These are phyloP conservation scores for Fusarium bactridioides DNA, from an alignment of 2,329 filamentous ascomycete genomes.

Conservation along the genomic window DNA sequence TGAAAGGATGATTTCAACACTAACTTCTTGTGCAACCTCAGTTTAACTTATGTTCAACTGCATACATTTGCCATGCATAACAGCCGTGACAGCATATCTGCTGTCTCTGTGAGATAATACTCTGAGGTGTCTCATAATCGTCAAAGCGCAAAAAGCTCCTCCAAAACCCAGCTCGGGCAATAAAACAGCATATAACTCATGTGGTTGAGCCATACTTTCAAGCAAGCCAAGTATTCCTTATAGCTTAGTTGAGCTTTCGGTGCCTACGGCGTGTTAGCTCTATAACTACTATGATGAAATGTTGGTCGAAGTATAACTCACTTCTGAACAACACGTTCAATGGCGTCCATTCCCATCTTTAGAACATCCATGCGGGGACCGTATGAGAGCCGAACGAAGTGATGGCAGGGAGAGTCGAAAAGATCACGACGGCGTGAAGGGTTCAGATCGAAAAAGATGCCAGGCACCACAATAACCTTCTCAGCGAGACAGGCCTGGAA, in stretches of 20 bases:
- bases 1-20: conserved; percentile 1
- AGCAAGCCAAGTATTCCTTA: neutral
- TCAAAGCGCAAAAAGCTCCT: neutral
- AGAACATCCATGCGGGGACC: conserved; percentile 83
- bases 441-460: conserved; percentile 98
- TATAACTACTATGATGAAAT: neutral
- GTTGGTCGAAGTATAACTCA: conserved; percentile 48
- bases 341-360: conserved; percentile 81
- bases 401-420: conserved; percentile 94
- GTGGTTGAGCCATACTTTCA: neutral
- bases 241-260: conserved; percentile 28
- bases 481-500: conserved; percentile 93
- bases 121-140: neutral
- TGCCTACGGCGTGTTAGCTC: conserved; percentile 30
- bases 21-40: neutral
- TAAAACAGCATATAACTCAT: neutral
- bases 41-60: neutral
- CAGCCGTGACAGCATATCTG: neutral
- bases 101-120: neutral
- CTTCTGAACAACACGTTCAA: conserved; percentile 82
- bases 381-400: conserved; percentile 87
- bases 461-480: conserved; percentile 95
- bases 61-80: neutral
- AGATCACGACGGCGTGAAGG: conserved; percentile 87
- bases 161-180: neutral